Evolutionary conservation across 2,329 filamentous ascomycete genomes (phyloP).

Genomic region (Paecilomyces sp.): DNA sequence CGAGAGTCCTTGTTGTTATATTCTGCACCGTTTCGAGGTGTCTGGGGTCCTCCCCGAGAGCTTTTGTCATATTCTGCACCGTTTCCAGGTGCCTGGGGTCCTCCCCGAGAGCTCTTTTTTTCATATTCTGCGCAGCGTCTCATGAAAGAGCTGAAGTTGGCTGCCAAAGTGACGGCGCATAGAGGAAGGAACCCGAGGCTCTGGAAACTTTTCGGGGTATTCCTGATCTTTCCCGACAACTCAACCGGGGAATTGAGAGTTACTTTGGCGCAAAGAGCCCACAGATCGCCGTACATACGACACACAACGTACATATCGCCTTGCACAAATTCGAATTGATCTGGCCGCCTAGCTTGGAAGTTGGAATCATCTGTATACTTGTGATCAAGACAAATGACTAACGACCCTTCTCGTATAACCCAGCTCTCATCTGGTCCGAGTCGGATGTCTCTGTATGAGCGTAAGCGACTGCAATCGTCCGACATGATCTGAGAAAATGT

Average conservation of each 20-base stretch:
- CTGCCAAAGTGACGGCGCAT: constrained; percentile 24
- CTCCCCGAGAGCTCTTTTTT: not conserved
- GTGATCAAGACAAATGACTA: constrained; percentile 20
- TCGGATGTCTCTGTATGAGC: constrained; percentile 19
- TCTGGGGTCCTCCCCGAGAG: constrained; percentile 1
- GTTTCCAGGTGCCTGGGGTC: constrained; percentile 14
- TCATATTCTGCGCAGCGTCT: constrained; percentile 10
- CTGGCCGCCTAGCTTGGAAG: constrained; percentile 8
- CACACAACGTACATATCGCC: constrained; percentile 25
- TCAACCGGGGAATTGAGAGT: constrained; percentile 10
- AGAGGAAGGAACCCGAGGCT: constrained; percentile 24
- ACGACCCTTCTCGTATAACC: constrained; percentile 22
- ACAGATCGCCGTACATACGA: constrained; percentile 25
- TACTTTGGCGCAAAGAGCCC: constrained; percentile 24
- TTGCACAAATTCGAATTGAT: constrained; percentile 20
- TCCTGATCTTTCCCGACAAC: not conserved
- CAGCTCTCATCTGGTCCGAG: constrained; percentile 14
- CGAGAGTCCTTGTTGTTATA: not conserved
- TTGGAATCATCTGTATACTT: constrained; percentile 12
- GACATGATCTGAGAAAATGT: constrained; percentile 12
- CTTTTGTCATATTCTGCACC: constrained; percentile 4
- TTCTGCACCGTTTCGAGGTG: constrained; percentile 16
- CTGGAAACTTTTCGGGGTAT: constrained; percentile 1
- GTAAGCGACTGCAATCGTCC: constrained; percentile 12
- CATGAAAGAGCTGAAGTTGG: constrained; percentile 20